Evolutionary conservation across 192 early-diverging fungal genomes (phyloP).

Genomic region (Mortierella claussenii): DNA sequence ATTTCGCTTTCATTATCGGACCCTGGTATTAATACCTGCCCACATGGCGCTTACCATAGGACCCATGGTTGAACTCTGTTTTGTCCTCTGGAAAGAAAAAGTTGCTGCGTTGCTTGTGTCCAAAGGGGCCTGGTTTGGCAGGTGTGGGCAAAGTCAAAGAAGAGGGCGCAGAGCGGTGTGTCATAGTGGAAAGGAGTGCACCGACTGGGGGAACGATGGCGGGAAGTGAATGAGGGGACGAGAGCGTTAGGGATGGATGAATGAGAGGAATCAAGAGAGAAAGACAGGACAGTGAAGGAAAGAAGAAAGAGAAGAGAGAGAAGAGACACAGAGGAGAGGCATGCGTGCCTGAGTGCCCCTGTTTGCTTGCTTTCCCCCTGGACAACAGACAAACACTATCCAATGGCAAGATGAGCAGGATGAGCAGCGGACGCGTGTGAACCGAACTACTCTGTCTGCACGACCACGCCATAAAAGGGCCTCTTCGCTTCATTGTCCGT

Average conservation of each 20-base stretch:
- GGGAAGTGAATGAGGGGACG: background rate
- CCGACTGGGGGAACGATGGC: too few species aligned
- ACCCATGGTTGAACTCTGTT: constrained; percentile 72
- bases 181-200: too few species aligned
- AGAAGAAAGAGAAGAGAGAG: too few species aligned
- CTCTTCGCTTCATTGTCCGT: background rate
- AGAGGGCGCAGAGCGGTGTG: background rate
- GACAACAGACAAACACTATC: too few species aligned
- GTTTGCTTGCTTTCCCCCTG: too few species aligned
- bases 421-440: too few species aligned
- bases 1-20: too few species aligned
- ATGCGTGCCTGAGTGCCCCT: too few species aligned
- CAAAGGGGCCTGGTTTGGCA: constrained; percentile 52
- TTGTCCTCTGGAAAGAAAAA: constrained; percentile 65
- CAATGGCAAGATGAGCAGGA: too few species aligned
- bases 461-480: background rate
- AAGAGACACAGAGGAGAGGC: too few species aligned
- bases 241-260: background rate
- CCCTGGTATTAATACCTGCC: too few species aligned
- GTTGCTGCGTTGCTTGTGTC: constrained; percentile 54
- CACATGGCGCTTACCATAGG: constrained; percentile 70
- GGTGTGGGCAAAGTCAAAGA: constrained; percentile 13
- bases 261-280: background rate
- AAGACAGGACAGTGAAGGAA: background rate
- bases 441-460: background rate